phyloP scores from a whole-genome alignment of 192 early-diverging fungal species.

The Podila clonocystis region DNA sequence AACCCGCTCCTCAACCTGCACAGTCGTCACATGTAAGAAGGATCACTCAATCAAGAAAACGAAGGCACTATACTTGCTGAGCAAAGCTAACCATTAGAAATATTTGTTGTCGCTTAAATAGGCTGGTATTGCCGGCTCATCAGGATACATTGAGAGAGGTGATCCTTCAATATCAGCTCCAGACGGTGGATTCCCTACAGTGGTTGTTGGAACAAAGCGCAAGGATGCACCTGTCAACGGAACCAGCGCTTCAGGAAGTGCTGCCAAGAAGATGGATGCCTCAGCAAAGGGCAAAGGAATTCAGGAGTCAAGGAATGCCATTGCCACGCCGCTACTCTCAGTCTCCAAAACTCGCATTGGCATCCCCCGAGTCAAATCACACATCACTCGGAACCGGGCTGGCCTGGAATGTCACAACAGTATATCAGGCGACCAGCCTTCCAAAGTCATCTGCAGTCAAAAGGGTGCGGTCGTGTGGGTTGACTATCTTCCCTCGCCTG shows the following conservation, averaged over 20 bases:
- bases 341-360: constrained; percentile 60
- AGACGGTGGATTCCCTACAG: constrained; percentile 49
- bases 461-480: constrained; percentile 64
- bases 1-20: constrained; percentile 3
- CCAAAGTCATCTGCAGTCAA: constrained; percentile 60
- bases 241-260: constrained; percentile 3
- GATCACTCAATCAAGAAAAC: too few relatives aligned
- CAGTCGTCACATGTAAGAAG: neutral
- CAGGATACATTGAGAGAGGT: constrained; percentile 47
- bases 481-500: constrained; percentile 64
- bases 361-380: constrained; percentile 55
- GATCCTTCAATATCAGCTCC: constrained; percentile 48
- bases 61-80: too few relatives aligned
- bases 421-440: constrained; percentile 26
- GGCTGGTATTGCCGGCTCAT: neutral
- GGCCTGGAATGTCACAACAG: constrained; percentile 47
- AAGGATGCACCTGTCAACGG: constrained; percentile 39
- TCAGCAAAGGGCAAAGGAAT: constrained; percentile 20
- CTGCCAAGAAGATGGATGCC: constrained; percentile 28
- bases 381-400: constrained; percentile 37
- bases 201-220: constrained; percentile 60
- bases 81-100: neutral
- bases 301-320: constrained; percentile 41
- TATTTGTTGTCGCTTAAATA: neutral
- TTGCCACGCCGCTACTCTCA: constrained; percentile 51